Conservation (phyloP, 1,139 yeast genomes). For the Hemisphaericaspora lyxosophila region DNA sequence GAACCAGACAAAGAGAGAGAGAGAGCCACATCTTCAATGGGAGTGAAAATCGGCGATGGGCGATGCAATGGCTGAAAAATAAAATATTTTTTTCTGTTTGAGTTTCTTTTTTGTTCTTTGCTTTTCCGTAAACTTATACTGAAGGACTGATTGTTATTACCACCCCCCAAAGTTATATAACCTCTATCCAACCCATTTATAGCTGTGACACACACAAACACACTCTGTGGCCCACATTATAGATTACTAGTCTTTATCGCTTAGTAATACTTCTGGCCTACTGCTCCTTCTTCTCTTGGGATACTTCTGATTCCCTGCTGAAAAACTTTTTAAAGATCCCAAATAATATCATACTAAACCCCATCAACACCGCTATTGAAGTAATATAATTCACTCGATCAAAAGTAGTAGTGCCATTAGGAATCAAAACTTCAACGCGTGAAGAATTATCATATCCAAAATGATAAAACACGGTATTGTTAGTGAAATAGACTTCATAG, state of each 20-base stretch:
- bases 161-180: no score
- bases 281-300: constrained; percentile 4
- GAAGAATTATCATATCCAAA: constrained; percentile 12
- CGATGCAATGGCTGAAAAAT: background rate
- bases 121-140: background rate
- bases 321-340: constrained; percentile 9
- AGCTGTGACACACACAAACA: no score
- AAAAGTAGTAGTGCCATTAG: constrained; percentile 21
- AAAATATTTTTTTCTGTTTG: background rate
- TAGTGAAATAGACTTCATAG: constrained; percentile 39
- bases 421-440: constrained; percentile 18
- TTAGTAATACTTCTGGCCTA: no score
- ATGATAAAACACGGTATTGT: constrained; percentile 44
- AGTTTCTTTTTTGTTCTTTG: background rate
- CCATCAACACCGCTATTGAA: constrained; percentile 12
- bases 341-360: constrained; percentile 12
- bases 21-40: background rate
- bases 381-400: constrained; percentile 19
- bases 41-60: no score
- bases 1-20: background rate
- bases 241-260: no score
- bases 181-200: no score
- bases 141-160: no score
- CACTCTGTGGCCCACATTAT: no score
- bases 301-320: background rate